Evolutionary conservation across 371 early-diverging fungal species (phyloP).

Genomic region (Apophysomyces trapeziformis): DNA sequence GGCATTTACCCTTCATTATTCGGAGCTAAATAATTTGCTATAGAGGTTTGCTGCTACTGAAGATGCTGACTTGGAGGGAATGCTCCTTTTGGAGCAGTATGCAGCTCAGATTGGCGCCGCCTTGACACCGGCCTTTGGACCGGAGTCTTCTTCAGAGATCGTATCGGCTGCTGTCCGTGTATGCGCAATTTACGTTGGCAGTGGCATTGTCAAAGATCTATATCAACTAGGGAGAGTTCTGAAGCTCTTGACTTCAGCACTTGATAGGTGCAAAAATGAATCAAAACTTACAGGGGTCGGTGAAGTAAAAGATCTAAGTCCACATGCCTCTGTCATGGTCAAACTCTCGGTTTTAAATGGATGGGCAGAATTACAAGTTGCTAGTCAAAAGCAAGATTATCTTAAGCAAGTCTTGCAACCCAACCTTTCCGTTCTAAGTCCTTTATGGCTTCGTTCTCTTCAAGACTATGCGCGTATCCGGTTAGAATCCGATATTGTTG

Average conservation of each 20-base stretch:
- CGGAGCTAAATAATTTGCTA: neutral
- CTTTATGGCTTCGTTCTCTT: constrained; percentile 61
- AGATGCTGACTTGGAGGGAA: constrained; percentile 86
- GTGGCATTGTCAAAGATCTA: constrained; percentile 82
- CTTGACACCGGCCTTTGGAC: constrained; percentile 83
- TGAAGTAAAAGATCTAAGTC: constrained; percentile 61
- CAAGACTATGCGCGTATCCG: constrained; percentile 65
- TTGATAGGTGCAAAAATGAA: constrained; percentile 75
- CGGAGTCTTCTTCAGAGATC: constrained; percentile 79
- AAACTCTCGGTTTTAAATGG: constrained; percentile 78
- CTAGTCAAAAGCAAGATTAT: constrained; percentile 62
- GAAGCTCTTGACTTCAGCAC: constrained; percentile 69
- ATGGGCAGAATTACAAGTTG: constrained; percentile 82
- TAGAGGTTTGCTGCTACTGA: constrained; percentile 64
- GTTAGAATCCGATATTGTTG: constrained; percentile 59
- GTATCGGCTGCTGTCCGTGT: constrained; percentile 82
- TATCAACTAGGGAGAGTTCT: constrained; percentile 76
- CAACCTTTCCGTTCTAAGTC: constrained; percentile 58
- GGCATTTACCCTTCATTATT: neutral
- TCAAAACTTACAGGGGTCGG: constrained; percentile 59
- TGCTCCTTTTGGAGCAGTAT: constrained; percentile 84
- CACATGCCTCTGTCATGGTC: constrained; percentile 82
- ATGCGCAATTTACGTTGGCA: constrained; percentile 83
- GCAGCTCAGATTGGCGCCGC: constrained; percentile 92
- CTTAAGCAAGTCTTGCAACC: constrained; percentile 69